Evolutionary conservation across 2,329 filamentous ascomycete species (phyloP), one percentile per base, ranked within the genome.

Genomic region (Arthrobotrys sinensis): DNA sequence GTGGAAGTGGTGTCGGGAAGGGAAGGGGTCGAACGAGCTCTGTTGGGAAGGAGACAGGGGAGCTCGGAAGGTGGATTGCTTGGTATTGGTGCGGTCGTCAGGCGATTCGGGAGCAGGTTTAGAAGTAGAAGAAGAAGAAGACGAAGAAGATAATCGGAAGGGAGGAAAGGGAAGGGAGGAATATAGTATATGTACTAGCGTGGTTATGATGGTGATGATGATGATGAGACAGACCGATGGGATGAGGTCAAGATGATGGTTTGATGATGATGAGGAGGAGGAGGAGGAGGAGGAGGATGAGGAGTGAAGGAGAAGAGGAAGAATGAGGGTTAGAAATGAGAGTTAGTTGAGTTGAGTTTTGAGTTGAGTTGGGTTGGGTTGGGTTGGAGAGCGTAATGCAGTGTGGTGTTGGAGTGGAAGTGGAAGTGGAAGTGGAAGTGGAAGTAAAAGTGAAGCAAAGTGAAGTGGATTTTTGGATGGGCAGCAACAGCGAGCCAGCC

Each of bases 11-110:
- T 55, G 28, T 46, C 32, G 46, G 40, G 38, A n/a, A 21, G 46
- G 62, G 21, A 40, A 40, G 55, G 38, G n/a, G 24, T 53, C 36
- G 38, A 57, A 45, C 21, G 38, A 43, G 69, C 48, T 64, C 55
- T 66, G 69, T 66, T 66, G 69, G 70, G 67, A 66, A 45, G 62
- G 62, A 70, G 67, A 66, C 65, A 66, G 57, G 53, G 70, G 60
- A 72, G 57, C 68, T 73, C 69, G 21, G 70, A 62, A 55, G 40
- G 43, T 7, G 21, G 36, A 63, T 16, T 32, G 19, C 55, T 57
- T 38, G 28, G 52, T 11, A 60, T 60, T 60, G 55, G 36, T 45
- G 55, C 36, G 36, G 55, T 43, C 55, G 55, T 60, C 55, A 60
- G 62, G 28, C 40, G 62, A 66, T 52, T 66, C 62, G 46, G 10